A percentile compares a stretch with the other conserved stretches of the same genome.
Evolutionary conservation across 2,329 filamentous ascomycete genomes (phyloP).

Genomic region (Amauroascus verrucosus): DNA sequence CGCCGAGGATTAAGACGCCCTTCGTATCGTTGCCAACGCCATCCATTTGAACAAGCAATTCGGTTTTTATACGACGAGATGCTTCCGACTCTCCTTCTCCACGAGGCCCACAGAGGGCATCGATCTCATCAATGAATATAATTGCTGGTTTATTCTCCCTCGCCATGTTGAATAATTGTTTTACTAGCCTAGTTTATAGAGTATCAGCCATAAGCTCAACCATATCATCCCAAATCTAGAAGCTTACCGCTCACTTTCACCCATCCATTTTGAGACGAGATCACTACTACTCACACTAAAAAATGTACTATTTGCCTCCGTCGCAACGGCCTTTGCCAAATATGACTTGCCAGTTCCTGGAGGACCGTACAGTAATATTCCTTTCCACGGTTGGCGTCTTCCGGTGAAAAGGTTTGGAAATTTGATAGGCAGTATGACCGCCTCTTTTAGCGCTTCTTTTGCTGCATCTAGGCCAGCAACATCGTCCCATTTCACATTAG

Average conservation of each 20-base stretch:
- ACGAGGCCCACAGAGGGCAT: constrained; percentile 87
- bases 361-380: constrained; percentile 89
- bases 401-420: constrained; percentile 94
- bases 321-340: constrained; percentile 91
- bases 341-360: constrained; percentile 97
- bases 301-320: constrained; percentile 97
- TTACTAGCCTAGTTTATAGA: constrained; percentile 59
- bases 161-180: constrained; percentile 94
- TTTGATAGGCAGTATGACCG: constrained; percentile 94
- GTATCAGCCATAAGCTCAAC: background rate
- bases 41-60: constrained; percentile 97
- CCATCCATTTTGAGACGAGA: constrained; percentile 99
- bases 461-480: constrained; percentile 88
- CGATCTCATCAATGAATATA: constrained; percentile 97
- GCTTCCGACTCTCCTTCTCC: constrained; percentile 95
- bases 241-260: constrained; percentile 83
- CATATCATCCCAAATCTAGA: background rate
- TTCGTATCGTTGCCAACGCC: constrained; percentile 93
- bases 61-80: constrained; percentile 93
- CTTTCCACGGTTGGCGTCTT: constrained; percentile 96
- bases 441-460: constrained; percentile 96
- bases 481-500: constrained; percentile 96
- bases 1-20: constrained; percentile 86
- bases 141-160: constrained; percentile 96
- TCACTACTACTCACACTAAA: constrained; percentile 98